Base-by-base conservation (phyloP, 345 rosid genomes). In the Excoecaria cochinchinensis region DNA sequence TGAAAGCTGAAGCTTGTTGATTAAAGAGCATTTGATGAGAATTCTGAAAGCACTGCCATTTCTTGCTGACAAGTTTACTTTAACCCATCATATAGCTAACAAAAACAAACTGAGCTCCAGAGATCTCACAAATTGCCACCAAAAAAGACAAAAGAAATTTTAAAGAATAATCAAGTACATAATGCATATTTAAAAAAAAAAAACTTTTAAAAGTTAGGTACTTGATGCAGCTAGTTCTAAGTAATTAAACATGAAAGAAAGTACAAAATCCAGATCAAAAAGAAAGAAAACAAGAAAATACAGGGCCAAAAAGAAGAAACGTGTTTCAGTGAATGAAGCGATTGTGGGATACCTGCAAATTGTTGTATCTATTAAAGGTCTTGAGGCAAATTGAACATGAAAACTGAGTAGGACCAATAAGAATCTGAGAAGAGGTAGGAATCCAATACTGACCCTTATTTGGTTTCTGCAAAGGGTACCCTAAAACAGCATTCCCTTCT, bases 361-460 rank as follows among this genome's bases (percentile, higher is more conserved):
- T 87, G 74, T 87, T 89, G 82, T 87, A 82, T 81, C 90, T 85
- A 79, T 86, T 89, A 71, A 89, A 89, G 86, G 84, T 85, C 73
- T 89, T 89, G 74, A 25, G 40, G 78, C 90, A 89, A 81, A 86
- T 79, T 56, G 87, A 83, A 76, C 89, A 89, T 46, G 90, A 77
- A 76, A 87, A 89, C 70, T 86, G 90, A 8, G 84, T 83, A 50
- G 90, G 90, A 70, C 92, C 92, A 74, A 82, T 73, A 58, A 89
- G 89, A 79, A 87, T 89, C 87, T 89, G 90, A 71, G 87, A 72
- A 73, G 87, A 86, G 19, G 89, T 83, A 55, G 92, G 92, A 69
- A 89, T 89, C 92, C 92, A 89, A 63, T 81, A 87, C 73, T 86
- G 82, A 22, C 82, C 85, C 82, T 83, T 73, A 74, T 66, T 76